phyloP scores from a whole-genome alignment of 2,329 filamentous ascomycete species.

The Magnaporthiopsis poae region DNA sequence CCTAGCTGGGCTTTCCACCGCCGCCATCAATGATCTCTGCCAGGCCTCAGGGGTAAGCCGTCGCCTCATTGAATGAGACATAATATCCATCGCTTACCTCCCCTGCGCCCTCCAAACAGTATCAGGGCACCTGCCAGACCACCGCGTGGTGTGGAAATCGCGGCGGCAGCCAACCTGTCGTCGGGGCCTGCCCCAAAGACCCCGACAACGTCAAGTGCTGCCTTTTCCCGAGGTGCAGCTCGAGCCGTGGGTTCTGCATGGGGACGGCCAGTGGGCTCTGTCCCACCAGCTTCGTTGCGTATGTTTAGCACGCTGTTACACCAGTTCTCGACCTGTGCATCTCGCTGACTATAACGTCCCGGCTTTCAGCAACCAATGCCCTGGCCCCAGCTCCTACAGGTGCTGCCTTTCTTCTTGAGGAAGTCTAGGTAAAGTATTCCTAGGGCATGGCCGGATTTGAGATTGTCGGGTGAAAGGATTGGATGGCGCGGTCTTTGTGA shows the following conservation, averaged over 20 bases:
- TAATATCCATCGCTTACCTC: background rate
- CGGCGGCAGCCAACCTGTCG: background rate
- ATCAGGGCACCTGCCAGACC: conserved; percentile 1
- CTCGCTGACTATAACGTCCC: background rate
- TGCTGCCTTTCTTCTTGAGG: background rate
- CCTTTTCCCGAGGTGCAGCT: background rate
- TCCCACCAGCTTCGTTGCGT: background rate
- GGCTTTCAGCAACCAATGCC: background rate
- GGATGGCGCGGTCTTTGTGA: too few relatives aligned
- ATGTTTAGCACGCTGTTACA: background rate
- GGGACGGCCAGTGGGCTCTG: background rate
- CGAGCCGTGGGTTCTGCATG: background rate
- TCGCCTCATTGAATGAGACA: background rate
- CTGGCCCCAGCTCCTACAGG: background rate
- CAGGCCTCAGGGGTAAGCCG: background rate
- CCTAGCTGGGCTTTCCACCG: background rate
- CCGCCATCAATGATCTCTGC: conserved; percentile 2
- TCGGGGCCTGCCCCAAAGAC: conserved; percentile 2
- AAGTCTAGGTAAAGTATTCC: too few relatives aligned
- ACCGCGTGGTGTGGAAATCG: background rate
- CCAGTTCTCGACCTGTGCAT: background rate
- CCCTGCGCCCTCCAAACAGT: background rate
- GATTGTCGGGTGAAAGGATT: too few relatives aligned
- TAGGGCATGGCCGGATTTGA: too few relatives aligned
- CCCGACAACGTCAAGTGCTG: conserved; percentile 1